Base-by-base conservation (phyloP, 164 flowering plant genomes). In the Santalum album region DNA sequence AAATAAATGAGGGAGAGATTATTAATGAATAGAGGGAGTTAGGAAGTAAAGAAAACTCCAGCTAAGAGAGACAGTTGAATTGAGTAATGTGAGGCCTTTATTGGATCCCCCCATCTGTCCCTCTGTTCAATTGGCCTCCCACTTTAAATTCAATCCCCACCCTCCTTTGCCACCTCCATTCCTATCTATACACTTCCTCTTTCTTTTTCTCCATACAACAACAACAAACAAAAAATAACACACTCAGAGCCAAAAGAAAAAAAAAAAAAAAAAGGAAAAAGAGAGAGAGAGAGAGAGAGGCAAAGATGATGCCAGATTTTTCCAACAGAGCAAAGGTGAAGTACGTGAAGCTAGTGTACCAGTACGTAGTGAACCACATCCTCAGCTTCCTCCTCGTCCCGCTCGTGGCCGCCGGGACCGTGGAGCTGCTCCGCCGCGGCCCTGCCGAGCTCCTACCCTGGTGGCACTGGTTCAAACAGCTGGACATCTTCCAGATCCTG, bases 311-410 rank as follows among this genome's bases (percentile, higher is more conserved):
- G 42, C 36, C 36, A 32, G 36, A 1, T 20, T 2, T 16, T 20
- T 9, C 47, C 47, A 18, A 9, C 50, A 3, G 22, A 10, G 25
- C 16, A 5, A 46, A 46, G 23, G 22, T 46, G 22, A 46, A 46
- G 50, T 46, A 46, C 50, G 50, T 46, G 25, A 46, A 46, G 50
- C 50, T n/a, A 2, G 50, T 9, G 11, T 46, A 46, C 50, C 23
- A 20, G 25, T 46, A n/a, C 50, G 1, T 46, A 14, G 50, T 46
- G 6, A 46, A 46, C 50, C 50, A 46, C 50, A 20, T 20, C 23
- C 23, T 23, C 22, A 46, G 22, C 50, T 6, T 46, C 50, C 50
- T 46, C 23, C 50, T 46, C 23, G 12, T 46, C 23, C 50, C 25
- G 22, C 22, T 19, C 50, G 12, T 19, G 12, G 25, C 22, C 5